These are phyloP conservation scores for Pseudozyma tsukubaensis DNA, from an alignment of 1,284 basidiomycete species.

Conservation along the genomic window DNA sequence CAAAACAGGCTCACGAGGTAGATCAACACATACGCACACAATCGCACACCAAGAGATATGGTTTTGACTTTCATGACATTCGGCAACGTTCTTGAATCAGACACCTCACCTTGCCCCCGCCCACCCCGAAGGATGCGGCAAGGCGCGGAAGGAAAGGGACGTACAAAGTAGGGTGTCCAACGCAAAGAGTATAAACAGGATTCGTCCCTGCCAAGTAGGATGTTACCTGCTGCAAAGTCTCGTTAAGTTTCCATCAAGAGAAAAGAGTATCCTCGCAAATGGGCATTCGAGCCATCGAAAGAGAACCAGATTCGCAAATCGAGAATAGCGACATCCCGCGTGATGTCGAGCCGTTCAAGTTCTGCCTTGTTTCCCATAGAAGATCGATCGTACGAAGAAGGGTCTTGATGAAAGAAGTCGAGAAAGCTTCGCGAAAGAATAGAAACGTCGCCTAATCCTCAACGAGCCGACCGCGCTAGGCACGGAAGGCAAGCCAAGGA, in stretches of 20 bases:
- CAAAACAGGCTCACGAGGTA: neutral
- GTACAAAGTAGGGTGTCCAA: too few species aligned
- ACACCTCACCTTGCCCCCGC: too few species aligned
- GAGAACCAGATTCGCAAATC: conserved; percentile 41
- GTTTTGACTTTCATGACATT: conserved; percentile 50
- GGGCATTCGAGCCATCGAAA: conserved; percentile 31
- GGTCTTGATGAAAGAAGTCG: conserved; percentile 8
- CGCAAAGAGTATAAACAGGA: conserved; percentile 21
- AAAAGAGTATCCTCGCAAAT: conserved; percentile 12
- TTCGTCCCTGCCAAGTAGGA: conserved; percentile 46
- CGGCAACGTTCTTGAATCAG: conserved; percentile 32
- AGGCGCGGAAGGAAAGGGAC: too few species aligned
- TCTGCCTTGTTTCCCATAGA: conserved; percentile 38
- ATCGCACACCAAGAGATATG: conserved; percentile 8
- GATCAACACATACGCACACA: conserved; percentile 2
- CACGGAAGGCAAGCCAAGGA: too few species aligned
- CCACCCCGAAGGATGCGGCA: too few species aligned
- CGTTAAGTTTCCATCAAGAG: conserved; percentile 19
- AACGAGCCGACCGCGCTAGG: neutral
- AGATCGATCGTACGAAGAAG: conserved; percentile 24
- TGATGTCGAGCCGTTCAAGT: conserved; percentile 10
- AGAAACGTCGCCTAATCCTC: conserved; percentile 26
- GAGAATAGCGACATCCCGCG: conserved; percentile 19
- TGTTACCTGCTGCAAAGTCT: conserved; percentile 39
- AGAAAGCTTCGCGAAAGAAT: conserved; percentile 15